Conservation (phyloP, 2,329 filamentous ascomycete species). For the Claviceps sp. region DNA sequence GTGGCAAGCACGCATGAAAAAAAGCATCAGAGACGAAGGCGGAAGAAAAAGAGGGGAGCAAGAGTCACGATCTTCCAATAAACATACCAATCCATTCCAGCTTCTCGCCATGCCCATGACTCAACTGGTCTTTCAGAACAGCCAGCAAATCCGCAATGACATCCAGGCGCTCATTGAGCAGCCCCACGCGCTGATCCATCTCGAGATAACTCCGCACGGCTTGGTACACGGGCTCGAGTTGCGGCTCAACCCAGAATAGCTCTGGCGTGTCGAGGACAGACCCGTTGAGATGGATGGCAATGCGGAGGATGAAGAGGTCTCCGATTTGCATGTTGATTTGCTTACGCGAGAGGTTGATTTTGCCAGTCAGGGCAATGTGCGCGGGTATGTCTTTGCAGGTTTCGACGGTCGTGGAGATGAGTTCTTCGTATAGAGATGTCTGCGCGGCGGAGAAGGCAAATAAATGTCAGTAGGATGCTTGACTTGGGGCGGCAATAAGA, state of each 20-base stretch:
- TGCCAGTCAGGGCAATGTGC: constrained; percentile 84
- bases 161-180: constrained; percentile 72
- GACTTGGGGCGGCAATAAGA: not conserved
- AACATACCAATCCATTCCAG: constrained; percentile 70
- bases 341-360: constrained; percentile 72
- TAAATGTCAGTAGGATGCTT: constrained; percentile 8
- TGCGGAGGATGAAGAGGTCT: constrained; percentile 91
- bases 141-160: constrained; percentile 90
- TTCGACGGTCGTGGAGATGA: constrained; percentile 87
- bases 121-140: constrained; percentile 89
- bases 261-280: constrained; percentile 94
- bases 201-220: constrained; percentile 91
- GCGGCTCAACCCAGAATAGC: constrained; percentile 96
- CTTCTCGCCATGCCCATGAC: constrained; percentile 82
- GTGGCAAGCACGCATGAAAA: not conserved
- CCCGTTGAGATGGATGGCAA: constrained; percentile 96
- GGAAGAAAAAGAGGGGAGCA: not conserved
- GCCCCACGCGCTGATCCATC: constrained; percentile 87
- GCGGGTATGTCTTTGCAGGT: constrained; percentile 86
- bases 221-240: constrained; percentile 91
- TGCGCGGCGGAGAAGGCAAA: constrained; percentile 16
- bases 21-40: not conserved
- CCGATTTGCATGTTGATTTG: constrained; percentile 99
- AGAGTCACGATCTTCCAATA: not conserved
- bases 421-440: constrained; percentile 91